These are phyloP conservation scores for Chaetomium olivaceum DNA, from an alignment of 2,329 filamentous ascomycete species.

Conservation along the genomic window DNA sequence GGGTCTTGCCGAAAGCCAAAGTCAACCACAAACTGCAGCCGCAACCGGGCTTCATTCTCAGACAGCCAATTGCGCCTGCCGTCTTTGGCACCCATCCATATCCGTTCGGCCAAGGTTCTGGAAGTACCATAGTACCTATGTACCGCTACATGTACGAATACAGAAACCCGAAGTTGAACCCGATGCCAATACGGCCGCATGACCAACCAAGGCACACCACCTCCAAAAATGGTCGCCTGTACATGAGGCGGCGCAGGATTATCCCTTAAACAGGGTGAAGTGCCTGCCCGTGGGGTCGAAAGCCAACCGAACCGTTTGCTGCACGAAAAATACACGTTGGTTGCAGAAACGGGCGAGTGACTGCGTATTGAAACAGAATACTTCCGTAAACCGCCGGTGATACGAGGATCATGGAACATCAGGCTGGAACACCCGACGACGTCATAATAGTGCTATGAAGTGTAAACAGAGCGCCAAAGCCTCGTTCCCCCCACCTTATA, in stretches of 20 bases:
- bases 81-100: background rate
- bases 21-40: conserved; percentile 2
- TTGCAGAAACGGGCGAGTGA: background rate
- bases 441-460: background rate
- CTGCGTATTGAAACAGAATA: background rate
- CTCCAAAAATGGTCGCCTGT: background rate
- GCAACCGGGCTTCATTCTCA: background rate
- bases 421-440: background rate
- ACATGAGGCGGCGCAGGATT: background rate
- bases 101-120: background rate
- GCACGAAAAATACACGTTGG: background rate
- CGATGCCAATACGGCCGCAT: background rate
- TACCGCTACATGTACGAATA: background rate
- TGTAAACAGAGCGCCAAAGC: no score
- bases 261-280: background rate
- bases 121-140: background rate
- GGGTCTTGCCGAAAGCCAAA: conserved; percentile 5
- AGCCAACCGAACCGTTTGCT: background rate
- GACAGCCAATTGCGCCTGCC: background rate
- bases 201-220: conserved; percentile 3
- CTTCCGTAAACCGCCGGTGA: background rate
- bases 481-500: background rate
- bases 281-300: background rate
- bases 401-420: no score
- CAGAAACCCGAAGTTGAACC: background rate